Evolutionary conservation across 768 basidiomycete species (phyloP), one percentile per base, ranked within the genome.

Genomic region (Psilocybe sp.): DNA sequence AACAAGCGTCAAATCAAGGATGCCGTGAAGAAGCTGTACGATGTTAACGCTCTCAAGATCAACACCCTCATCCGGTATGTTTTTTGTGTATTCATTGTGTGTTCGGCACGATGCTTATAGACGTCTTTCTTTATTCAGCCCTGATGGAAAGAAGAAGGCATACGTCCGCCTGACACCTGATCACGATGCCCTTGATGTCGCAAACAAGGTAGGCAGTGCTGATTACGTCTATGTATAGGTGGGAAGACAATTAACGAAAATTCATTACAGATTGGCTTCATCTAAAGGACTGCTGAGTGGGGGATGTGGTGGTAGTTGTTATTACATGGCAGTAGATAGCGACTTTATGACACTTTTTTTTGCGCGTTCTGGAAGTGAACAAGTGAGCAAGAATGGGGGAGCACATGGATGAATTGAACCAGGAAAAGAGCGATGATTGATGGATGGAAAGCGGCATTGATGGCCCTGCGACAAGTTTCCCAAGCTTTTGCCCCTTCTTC

Each of bases 1-100:
- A 99, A 97, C 85, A 99, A 99, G 83, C 85, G 93, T 41, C 93
- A 99, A 73, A 98, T 98, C 78, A 96, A 94, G 84, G 92, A 98
- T 62, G 97, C 97, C 1, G 94, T 99, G 62, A 98, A 98, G 85
- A 97, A 97, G 83, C 72, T 99, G 62, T 98, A 98, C 72, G 95
- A 97, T 64, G 95, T 98, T 46, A 84, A 95, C 73, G 90, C 93
- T 9, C 87, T 87, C 38, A 97, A 96, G 76, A 80, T 98, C 68
- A 99, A 98, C 84, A 99, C 97, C 44, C 84, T 99, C 67, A 98
- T 98, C 70, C 87, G 95, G 92, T 95, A 50, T 57, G 84, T 69
- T 1, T 10, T 35, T 35, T 39, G 28, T 11, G 3, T 40, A 7
- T 7, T 7, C 42, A 9, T 23, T 16, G 19, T 49, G 39, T 16